Conservation (phyloP, 306 rosid species). For the Castanopsis chinensis region DNA sequence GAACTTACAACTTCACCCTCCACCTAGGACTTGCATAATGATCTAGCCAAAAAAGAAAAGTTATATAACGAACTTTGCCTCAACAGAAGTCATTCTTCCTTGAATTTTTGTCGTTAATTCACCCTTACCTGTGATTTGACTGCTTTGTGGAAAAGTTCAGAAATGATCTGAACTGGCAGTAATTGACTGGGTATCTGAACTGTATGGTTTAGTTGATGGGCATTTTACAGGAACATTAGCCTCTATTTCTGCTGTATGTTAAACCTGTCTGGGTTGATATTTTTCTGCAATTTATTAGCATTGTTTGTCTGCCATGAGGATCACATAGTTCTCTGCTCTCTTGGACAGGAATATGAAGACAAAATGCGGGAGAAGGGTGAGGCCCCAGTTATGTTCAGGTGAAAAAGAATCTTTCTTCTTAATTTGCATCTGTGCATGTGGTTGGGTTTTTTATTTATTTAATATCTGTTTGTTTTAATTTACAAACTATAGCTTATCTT, state of each 20-base stretch:
- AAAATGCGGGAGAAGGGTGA: constrained; percentile 95
- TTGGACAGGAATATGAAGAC: constrained; percentile 82
- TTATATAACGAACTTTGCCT: neutral
- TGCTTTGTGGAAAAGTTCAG: neutral
- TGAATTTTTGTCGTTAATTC: neutral
- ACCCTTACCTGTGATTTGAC: neutral
- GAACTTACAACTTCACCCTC: too few relatives aligned
- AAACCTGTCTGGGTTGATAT: constrained; percentile 14
- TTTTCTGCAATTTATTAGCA: neutral
- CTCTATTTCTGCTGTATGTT: constrained; percentile 8
- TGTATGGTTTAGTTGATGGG: neutral
- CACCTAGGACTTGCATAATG: neutral
- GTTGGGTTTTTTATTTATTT: constrained; percentile 14
- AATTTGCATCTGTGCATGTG: neutral
- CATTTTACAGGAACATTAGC: neutral
- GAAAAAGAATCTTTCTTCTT: constrained; percentile 9
- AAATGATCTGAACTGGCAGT: neutral
- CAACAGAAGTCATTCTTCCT: neutral
- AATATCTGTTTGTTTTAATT: constrained; percentile 30
- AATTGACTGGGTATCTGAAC: neutral
- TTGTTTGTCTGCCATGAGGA: constrained; percentile 14
- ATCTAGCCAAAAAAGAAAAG: neutral
- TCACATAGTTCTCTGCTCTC: constrained; percentile 22
- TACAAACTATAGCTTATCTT: constrained; percentile 36
- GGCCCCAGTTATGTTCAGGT: constrained; percentile 98